Evolutionary conservation across 208 protist genomes (phyloP).

Genomic region (Trypanosoma avium): DNA sequence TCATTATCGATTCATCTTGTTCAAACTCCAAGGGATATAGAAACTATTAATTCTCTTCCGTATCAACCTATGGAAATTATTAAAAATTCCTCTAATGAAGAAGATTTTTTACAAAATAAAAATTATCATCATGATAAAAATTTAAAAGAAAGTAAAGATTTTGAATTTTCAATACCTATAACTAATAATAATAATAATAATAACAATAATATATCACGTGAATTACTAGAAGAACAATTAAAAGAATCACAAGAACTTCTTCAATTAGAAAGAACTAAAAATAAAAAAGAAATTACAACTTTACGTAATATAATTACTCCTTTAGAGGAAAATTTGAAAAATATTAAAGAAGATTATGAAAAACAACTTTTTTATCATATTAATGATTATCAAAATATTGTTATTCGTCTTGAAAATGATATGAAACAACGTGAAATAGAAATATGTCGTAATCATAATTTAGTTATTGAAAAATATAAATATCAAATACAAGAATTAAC

Average conservation of each 20-base stretch:
- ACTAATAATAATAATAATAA: too few relatives aligned
- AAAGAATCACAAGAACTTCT: constrained; percentile 4
- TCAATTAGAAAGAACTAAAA: constrained; percentile 1
- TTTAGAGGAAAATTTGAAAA: constrained; percentile 3
- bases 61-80: too few relatives aligned
- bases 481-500: constrained; percentile 7
- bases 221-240: constrained; percentile 2
- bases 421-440: background rate
- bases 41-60: background rate
- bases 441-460: background rate
- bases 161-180: too few relatives aligned
- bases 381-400: background rate
- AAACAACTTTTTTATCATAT: background rate
- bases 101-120: too few relatives aligned
- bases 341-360: background rate
- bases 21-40: constrained; percentile 9
- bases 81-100: too few relatives aligned
- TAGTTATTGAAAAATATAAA: constrained; percentile 17
- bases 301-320: background rate
- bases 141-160: too few relatives aligned
- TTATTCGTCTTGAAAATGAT: background rate
- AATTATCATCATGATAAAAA: too few relatives aligned
- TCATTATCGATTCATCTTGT: background rate
- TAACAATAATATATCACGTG: too few relatives aligned
- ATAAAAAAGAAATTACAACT: background rate